These are phyloP conservation scores for Candida buenavistaensis DNA, from an alignment of 1,139 yeast genomes.

Conservation along the genomic window DNA sequence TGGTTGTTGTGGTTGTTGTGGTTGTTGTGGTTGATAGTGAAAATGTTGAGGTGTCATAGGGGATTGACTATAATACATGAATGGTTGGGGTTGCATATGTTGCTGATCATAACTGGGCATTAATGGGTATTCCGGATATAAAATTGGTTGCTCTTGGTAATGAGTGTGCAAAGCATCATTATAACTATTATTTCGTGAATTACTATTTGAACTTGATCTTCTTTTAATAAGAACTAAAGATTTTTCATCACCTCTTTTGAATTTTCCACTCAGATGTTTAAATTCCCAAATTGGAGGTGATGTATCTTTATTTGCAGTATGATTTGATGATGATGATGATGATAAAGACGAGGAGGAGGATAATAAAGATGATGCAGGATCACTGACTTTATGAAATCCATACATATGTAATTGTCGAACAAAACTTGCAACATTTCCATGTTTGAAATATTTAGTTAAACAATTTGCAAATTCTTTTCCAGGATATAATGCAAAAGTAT, in stretches of 20 bases:
- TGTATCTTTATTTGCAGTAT: conserved; percentile 22
- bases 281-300: conserved; percentile 76
- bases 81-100: conserved; percentile 15
- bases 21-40: conserved; percentile 10
- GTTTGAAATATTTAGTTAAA: conserved; percentile 45
- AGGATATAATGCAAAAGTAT: conserved; percentile 65
- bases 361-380: conserved; percentile 17
- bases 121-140: conserved; percentile 2
- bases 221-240: conserved; percentile 67
- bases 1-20: background rate
- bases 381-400: conserved; percentile 56
- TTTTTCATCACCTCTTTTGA: conserved; percentile 73
- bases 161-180: conserved; percentile 12
- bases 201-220: conserved; percentile 44
- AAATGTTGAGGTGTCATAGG: no score
- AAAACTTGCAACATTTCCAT: conserved; percentile 49
- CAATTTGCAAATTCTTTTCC: conserved; percentile 47
- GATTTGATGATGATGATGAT: conserved; percentile 5
- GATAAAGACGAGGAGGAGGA: conserved; percentile 4
- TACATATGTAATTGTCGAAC: conserved; percentile 52
- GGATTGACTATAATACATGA: conserved; percentile 5
- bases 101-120: conserved; percentile 2
- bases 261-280: conserved; percentile 77
- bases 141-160: conserved; percentile 9
- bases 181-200: conserved; percentile 17